Percentiles rank a stretch among this genome's conserved stretches.
Conservation (phyloP, 768 basidiomycete species). For the Guyanaporus albipodus region DNA sequence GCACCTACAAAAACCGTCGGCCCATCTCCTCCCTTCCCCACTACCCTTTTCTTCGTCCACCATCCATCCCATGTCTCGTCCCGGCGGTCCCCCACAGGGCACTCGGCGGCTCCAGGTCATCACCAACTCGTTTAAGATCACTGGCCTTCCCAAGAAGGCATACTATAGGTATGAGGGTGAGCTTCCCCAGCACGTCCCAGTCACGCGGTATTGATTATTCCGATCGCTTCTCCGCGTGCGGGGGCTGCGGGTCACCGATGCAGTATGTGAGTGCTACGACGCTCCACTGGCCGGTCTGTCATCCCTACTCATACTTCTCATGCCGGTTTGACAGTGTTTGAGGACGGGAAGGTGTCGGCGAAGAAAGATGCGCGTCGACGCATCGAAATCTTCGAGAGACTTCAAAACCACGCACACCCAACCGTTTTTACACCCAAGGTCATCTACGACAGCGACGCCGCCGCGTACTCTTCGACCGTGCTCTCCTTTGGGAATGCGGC, state of each 20-base stretch:
- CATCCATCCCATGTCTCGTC: slow-evolving; percentile 22
- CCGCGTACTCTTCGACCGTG: slow-evolving; percentile 36
- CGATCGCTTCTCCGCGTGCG: slow-evolving; percentile 7
- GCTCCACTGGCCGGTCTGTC: background rate
- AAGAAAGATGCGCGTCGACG: slow-evolving; percentile 16
- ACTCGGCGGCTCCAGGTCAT: slow-evolving; percentile 22
- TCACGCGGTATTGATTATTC: slow-evolving; percentile 2
- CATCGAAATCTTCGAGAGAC: slow-evolving; percentile 28
- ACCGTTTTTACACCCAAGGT: slow-evolving; percentile 38
- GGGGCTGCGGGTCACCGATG: background rate
- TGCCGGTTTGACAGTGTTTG: slow-evolving; percentile 15
- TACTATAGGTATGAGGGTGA: slow-evolving; percentile 35
- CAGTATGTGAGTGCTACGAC: slow-evolving; percentile 26
- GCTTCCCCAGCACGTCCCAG: slow-evolving; percentile 1
- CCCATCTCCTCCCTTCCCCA: background rate
- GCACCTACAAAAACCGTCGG: slow-evolving; percentile 6
- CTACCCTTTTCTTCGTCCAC: background rate
- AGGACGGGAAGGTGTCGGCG: slow-evolving; percentile 2
- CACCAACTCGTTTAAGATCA: slow-evolving; percentile 34
- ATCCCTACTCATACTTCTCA: background rate
- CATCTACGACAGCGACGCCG: slow-evolving; percentile 44
- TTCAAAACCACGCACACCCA: slow-evolving; percentile 38
- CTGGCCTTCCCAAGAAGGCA: slow-evolving; percentile 19
- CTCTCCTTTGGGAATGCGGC: slow-evolving; percentile 32
- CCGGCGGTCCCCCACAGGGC: slow-evolving; percentile 14